phyloP scores from a whole-genome alignment of 1,284 basidiomycete genomes.

The Malassezia dermatis region DNA sequence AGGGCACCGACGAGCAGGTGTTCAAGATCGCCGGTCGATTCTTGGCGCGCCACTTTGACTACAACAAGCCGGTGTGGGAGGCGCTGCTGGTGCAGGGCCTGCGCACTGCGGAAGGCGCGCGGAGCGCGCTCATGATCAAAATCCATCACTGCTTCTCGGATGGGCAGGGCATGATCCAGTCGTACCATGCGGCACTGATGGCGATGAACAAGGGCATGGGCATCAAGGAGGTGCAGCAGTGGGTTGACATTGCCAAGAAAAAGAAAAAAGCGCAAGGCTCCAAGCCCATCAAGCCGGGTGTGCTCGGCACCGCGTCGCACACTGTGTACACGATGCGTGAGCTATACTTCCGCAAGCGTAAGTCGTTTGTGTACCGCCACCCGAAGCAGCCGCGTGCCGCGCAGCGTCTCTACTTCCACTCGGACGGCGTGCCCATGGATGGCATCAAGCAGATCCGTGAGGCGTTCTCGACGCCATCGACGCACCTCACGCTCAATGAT shows the following conservation, averaged over 20 bases:
- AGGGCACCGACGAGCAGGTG: conserved; percentile 29
- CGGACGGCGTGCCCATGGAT: conserved; percentile 38
- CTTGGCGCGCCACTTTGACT: conserved; percentile 42
- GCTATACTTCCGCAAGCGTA: conserved; percentile 40
- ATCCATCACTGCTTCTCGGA: conserved; percentile 47
- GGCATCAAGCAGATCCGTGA: conserved; percentile 45
- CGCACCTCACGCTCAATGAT: conserved; percentile 42
- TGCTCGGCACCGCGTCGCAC: conserved; percentile 36
- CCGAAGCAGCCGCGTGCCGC: conserved; percentile 18
- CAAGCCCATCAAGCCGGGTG: conserved; percentile 34
- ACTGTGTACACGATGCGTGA: conserved; percentile 31
- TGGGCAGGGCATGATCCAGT: conserved; percentile 47
- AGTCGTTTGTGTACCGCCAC: conserved; percentile 34
- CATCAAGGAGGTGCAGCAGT: conserved; percentile 36
- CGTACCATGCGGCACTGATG: conserved; percentile 42
- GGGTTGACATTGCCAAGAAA: conserved; percentile 28
- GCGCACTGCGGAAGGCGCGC: conserved; percentile 36
- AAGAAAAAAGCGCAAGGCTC: conserved; percentile 32
- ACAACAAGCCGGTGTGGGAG: conserved; percentile 45
- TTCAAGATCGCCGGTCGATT: conserved; percentile 39
- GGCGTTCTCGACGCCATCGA: conserved; percentile 30
- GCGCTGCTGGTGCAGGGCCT: conserved; percentile 44
- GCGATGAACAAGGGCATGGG: conserved; percentile 30
- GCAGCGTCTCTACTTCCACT: conserved; percentile 40
- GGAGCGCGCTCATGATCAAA: conserved; percentile 46